Conservation (phyloP, 805 yeast species). For the Candida qinlingensis region DNA sequence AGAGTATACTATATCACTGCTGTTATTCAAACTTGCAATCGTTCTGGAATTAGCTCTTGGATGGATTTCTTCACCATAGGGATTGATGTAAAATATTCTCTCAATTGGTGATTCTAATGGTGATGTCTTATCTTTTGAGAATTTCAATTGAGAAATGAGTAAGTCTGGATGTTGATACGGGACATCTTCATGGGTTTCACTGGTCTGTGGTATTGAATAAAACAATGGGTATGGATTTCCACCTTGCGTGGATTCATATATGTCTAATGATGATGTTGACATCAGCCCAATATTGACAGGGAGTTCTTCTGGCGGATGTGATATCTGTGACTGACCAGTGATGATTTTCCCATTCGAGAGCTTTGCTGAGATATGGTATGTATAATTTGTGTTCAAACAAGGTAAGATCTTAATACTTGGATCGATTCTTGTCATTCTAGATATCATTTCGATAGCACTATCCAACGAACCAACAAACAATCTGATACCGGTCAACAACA, state of each 20-base stretch:
- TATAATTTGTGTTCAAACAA: slow-evolving; percentile 77
- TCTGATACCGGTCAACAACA: slow-evolving; percentile 77
- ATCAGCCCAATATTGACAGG: slow-evolving; percentile 4
- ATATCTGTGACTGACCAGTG: slow-evolving; percentile 89
- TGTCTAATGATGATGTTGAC: slow-evolving; percentile 15
- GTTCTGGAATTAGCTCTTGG: slow-evolving; percentile 70
- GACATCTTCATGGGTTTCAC: slow-evolving; percentile 41
- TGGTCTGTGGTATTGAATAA: neutral
- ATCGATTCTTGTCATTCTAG: slow-evolving; percentile 59
- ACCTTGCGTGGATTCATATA: slow-evolving; percentile 8
- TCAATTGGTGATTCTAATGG: slow-evolving; percentile 74
- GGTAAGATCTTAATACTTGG: slow-evolving; percentile 58
- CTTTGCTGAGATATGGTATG: slow-evolving; percentile 79
- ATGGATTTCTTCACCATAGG: slow-evolving; percentile 80
- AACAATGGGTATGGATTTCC: neutral
- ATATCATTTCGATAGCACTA: slow-evolving; percentile 71
- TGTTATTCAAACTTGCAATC: slow-evolving; percentile 38
- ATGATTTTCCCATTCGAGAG: slow-evolving; percentile 65
- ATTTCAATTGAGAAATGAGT: slow-evolving; percentile 66
- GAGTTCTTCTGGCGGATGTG: slow-evolving; percentile 59
- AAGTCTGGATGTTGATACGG: slow-evolving; percentile 77
- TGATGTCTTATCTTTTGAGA: slow-evolving; percentile 50
- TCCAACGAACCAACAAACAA: slow-evolving; percentile 81
- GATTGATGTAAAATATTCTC: slow-evolving; percentile 74
- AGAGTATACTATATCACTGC: slow-evolving; percentile 63